Evolutionary conservation across 1,284 basidiomycete genomes (phyloP).

Genomic region (Papiliotrema laurentii): DNA sequence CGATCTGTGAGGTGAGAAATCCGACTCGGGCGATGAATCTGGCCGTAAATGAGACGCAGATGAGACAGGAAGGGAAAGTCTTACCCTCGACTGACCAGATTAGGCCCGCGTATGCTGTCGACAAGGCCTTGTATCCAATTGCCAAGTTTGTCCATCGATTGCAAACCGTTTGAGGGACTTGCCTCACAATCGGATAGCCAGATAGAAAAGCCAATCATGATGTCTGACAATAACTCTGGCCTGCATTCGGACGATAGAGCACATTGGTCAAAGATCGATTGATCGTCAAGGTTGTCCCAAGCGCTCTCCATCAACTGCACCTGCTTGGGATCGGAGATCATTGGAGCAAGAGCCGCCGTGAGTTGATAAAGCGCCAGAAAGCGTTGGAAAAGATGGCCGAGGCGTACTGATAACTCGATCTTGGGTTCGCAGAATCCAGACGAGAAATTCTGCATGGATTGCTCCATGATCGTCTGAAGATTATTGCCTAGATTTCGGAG

Average conservation of each 20-base stretch:
- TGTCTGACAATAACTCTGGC: conserved; percentile 17
- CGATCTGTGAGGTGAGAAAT: conserved; percentile 37
- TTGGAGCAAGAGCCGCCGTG: conserved; percentile 27
- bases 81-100: too few relatives aligned
- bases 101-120: too few relatives aligned
- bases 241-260: conserved; percentile 25
- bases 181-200: conserved; percentile 25
- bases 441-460: conserved; percentile 15
- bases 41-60: not conserved
- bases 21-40: conserved; percentile 24
- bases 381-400: conserved; percentile 34
- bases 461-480: conserved; percentile 31
- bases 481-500: conserved; percentile 24
- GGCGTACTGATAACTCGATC: conserved; percentile 26
- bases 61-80: not conserved
- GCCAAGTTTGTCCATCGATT: conserved; percentile 14
- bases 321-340: conserved; percentile 26
- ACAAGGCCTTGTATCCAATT: conserved; percentile 17
- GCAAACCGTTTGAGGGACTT: conserved; percentile 3
- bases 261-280: conserved; percentile 29
- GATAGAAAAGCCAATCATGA: conserved; percentile 19
- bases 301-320: conserved; percentile 26
- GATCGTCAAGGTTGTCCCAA: conserved; percentile 31
- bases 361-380: conserved; percentile 36
- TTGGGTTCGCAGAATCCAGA: conserved; percentile 24